Evolutionary conservation across 2,329 filamentous ascomycete genomes (phyloP).

Genomic region (Penicillium expansum): DNA sequence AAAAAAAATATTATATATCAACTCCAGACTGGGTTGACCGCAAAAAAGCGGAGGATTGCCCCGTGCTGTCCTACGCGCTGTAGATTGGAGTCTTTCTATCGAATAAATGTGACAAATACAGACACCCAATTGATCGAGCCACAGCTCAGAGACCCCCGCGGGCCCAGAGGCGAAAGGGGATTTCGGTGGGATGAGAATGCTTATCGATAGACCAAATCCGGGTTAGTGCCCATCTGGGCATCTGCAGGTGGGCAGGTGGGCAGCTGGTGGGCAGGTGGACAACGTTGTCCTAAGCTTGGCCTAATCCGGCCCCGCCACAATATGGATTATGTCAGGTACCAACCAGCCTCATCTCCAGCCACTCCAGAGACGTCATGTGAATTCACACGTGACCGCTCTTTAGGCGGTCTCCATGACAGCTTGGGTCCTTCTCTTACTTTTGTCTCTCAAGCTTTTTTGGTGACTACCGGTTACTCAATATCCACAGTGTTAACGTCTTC

Average conservation of each 20-base stretch:
- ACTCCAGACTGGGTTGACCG: conserved; percentile 7
- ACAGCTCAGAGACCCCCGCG: not conserved
- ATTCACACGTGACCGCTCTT: conserved; percentile 8
- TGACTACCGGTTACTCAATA: not conserved
- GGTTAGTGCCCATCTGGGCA: not conserved
- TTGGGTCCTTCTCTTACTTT: not conserved
- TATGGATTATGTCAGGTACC: conserved; percentile 2
- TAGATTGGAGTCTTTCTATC: conserved; percentile 26
- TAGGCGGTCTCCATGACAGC: not conserved
- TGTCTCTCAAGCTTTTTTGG: not conserved
- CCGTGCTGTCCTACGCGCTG: conserved; percentile 24
- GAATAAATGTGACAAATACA: conserved; percentile 27
- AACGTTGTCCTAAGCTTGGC: not conserved
- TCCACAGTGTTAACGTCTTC: not conserved
- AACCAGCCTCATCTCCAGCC: conserved; percentile 10
- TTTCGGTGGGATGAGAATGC: conserved; percentile 21
- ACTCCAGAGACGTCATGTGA: conserved; percentile 19
- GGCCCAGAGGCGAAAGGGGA: conserved; percentile 16
- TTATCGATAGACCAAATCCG: conserved; percentile 17
- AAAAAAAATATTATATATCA: conserved; percentile 8
- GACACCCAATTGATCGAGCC: conserved; percentile 21
- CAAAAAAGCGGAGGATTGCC: conserved; percentile 12
- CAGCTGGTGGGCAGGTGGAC: too few species aligned
- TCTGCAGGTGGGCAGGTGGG: not conserved
- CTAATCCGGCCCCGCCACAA: not conserved